Percentiles rank a stretch among this genome's conserved stretches.
phyloP scores from a whole-genome alignment of 176 grass and related monocot species.

The Bothriochloa decipiens region DNA sequence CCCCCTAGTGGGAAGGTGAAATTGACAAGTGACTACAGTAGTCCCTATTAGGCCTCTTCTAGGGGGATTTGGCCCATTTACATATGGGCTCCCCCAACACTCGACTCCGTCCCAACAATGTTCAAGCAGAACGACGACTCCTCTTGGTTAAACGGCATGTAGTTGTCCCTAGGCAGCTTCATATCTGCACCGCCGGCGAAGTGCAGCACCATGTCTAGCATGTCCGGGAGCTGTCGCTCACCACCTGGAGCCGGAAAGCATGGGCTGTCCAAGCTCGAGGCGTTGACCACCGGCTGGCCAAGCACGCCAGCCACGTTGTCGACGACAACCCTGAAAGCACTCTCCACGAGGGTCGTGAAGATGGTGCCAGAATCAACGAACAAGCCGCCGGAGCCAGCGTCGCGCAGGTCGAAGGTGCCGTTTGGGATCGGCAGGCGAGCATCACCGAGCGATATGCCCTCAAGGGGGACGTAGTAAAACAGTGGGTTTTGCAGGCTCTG shows the following conservation, averaged over 20 bases:
- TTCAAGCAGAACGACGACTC: not conserved
- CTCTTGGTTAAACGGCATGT: not conserved
- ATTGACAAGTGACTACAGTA: too few relatives aligned
- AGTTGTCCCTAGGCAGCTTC: constrained; percentile 17
- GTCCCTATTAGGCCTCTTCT: too few relatives aligned
- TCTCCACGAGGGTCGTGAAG: not conserved
- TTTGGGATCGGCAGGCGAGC: not conserved
- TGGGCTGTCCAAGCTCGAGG: too few relatives aligned
- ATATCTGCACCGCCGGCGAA: constrained; percentile 32
- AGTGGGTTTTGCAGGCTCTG: fast-evolving
- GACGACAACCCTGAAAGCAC: not conserved
- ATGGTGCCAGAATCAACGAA: constrained; percentile 26
- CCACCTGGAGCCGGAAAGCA: too few relatives aligned
- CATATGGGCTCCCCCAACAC: too few relatives aligned
- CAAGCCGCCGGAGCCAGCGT: not conserved
- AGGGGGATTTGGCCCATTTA: too few relatives aligned
- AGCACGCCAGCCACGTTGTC: not conserved
- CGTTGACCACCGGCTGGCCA: too few relatives aligned
- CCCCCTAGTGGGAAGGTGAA: too few relatives aligned
- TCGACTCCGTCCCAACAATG: too few relatives aligned
- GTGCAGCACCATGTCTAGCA: too few relatives aligned
- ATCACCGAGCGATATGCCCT: not conserved
- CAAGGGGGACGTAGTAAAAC: not conserved
- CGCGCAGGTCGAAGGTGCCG: not conserved
- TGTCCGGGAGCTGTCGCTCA: too few relatives aligned